Evolutionary conservation across 2,329 filamentous ascomycete genomes (phyloP), one percentile per base, ranked within the genome.

Genomic region (Monilinia laxa): DNA sequence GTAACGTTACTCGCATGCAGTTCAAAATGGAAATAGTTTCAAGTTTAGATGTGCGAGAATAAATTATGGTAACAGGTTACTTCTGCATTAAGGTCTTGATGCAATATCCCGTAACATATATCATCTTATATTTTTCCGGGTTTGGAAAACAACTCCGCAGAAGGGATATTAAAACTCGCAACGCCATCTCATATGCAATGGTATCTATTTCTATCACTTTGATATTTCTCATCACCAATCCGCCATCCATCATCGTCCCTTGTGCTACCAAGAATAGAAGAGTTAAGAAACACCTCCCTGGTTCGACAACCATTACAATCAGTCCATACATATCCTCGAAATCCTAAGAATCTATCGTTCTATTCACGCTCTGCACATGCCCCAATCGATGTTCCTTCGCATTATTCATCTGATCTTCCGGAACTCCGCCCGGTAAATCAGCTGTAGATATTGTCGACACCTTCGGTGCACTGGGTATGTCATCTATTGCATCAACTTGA

Each of bases 381-480:
- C 71, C 73, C 6, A 75, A 40, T 10, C 55, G 53, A 63, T 74
- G 73, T 1, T 66, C 45, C 31, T 73, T 71, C 0, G 72, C 70
- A 54, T 68, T 68, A 28, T 67, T 68, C 42, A 75, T 42, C 28
- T 81, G 74, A 10, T 75, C 72, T 68, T 80, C 78, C 14, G 79
- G 77, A 31, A 73, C 72, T 2, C 80, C 80, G 49, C 75, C 79
- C 0, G 80, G 79, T 4, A 81, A 72, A n/a, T 79, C 77, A n/a
- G 74, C 71, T 1, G 80, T 81, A 0, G 76, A 75, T 14, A 78
- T 71, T 4, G 47, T 57, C 2, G 25, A 40, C n/a, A 45, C 23
- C 2, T 20, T 25, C 35, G 57, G 57, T 35, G 42, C 57, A 38
- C 49, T 60, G 16, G 42, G 63, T 51, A 47, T 59, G 28, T 49